Evolutionary conservation across 163 green algal genomes (phyloP).

Genomic region (Chlorella variabilis): DNA sequence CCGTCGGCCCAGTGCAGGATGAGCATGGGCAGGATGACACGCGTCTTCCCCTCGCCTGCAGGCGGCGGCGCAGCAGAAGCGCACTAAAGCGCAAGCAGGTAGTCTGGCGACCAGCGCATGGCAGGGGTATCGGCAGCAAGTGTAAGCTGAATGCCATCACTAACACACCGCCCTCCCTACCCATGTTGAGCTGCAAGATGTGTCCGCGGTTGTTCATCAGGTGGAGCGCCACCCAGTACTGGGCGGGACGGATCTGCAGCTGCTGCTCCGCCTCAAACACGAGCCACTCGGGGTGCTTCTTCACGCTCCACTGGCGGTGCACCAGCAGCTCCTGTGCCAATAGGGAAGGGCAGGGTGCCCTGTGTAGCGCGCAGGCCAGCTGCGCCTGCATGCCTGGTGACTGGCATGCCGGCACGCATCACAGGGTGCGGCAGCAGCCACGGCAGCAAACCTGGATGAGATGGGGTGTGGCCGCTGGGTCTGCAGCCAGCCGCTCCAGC

Average conservation of each 20-base stretch:
- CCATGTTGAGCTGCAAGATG: slow-evolving; percentile 78
- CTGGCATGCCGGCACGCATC: too few species aligned
- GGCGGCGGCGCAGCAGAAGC: neutral
- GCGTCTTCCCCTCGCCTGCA: slow-evolving; percentile 61
- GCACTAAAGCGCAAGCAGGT: too few species aligned
- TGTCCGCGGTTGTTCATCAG: slow-evolving; percentile 48
- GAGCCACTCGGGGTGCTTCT: slow-evolving; percentile 59
- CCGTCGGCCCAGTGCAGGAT: slow-evolving; percentile 53
- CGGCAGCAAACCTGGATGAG: slow-evolving; percentile 8
- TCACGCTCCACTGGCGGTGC: slow-evolving; percentile 45
- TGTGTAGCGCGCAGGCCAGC: too few species aligned
- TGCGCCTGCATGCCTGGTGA: too few species aligned
- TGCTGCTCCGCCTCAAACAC: slow-evolving; percentile 66
- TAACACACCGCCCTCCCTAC: too few species aligned
- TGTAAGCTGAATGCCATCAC: too few species aligned
- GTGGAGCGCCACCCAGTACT: slow-evolving; percentile 56
- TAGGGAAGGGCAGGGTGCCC: too few species aligned
- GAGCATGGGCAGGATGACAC: slow-evolving; percentile 76
- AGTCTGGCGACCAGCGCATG: too few species aligned
- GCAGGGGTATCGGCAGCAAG: too few species aligned
- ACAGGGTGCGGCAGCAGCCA: neutral
- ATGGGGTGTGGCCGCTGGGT: neutral
- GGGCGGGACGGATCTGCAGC: slow-evolving; percentile 66
- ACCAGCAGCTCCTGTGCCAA: slow-evolving; percentile 59
- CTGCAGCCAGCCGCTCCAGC: slow-evolving; percentile 40